phyloP scores from a whole-genome alignment of 495 filamentous ascomycete species.

The Cudoniella acicularis region DNA sequence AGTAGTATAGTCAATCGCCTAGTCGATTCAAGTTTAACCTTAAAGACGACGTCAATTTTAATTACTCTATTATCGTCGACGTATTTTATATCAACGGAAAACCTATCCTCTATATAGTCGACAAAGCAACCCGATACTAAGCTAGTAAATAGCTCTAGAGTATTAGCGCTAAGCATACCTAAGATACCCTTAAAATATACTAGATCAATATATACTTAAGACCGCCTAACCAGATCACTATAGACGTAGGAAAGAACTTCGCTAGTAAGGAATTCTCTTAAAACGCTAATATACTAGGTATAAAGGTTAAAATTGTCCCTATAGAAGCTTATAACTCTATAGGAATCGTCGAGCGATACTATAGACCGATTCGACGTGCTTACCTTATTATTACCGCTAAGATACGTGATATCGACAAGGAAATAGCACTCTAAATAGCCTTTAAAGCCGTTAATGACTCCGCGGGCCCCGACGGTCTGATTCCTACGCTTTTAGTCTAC shows the following conservation, averaged over 20 bases:
- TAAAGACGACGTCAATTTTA: slow-evolving; percentile 20
- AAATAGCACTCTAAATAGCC: slow-evolving; percentile 23
- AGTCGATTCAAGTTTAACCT: slow-evolving; percentile 20
- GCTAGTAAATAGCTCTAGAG: slow-evolving; percentile 15
- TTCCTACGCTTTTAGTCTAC: slow-evolving; percentile 19
- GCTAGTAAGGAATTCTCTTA: slow-evolving; percentile 24
- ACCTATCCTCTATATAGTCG: slow-evolving; percentile 12
- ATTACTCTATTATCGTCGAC: slow-evolving; percentile 18
- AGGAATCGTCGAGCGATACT: slow-evolving; percentile 22
- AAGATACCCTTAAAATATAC: slow-evolving; percentile 18
- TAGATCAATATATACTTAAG: slow-evolving; percentile 31
- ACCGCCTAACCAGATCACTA: slow-evolving; percentile 18
- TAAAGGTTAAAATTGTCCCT: slow-evolving; percentile 13
- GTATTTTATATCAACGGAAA: slow-evolving; percentile 19
- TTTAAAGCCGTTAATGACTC: slow-evolving; percentile 26
- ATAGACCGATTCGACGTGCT: slow-evolving; percentile 11
- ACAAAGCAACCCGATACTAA: slow-evolving; percentile 14
- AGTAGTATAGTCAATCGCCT: slow-evolving; percentile 9
- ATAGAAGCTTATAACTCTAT: slow-evolving; percentile 25
- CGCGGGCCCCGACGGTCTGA: slow-evolving; percentile 16
- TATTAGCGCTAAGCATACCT: slow-evolving; percentile 17
- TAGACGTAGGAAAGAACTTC: slow-evolving; percentile 28
- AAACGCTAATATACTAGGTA: slow-evolving; percentile 2
- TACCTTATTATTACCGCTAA: slow-evolving; percentile 25
- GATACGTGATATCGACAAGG: background rate